Percentiles rank a stretch among this genome's conserved stretches.
Evolutionary conservation across 2,329 filamentous ascomycete genomes (phyloP).

Genomic region (Fusarium sororula): DNA sequence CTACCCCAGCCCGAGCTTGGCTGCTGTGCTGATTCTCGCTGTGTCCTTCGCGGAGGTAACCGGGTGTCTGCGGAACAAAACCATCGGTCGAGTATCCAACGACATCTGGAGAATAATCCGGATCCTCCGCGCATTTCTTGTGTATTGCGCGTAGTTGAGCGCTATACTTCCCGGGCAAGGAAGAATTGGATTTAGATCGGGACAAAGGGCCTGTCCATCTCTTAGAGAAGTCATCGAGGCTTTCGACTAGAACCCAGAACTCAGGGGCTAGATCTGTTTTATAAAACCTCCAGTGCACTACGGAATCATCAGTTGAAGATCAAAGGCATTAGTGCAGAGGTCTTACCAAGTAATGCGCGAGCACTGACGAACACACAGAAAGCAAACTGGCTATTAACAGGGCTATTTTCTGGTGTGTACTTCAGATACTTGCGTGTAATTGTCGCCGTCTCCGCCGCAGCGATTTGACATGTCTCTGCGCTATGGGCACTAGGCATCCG

Average conservation of each 20-base stretch:
- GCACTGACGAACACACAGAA: constrained; percentile 59
- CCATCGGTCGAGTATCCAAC: constrained; percentile 29
- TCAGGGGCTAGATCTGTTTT: constrained; percentile 28
- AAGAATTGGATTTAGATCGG: background rate
- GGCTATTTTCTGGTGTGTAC: constrained; percentile 40
- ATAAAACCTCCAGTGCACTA: constrained; percentile 36
- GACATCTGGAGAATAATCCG: constrained; percentile 9
- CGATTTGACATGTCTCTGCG: constrained; percentile 58
- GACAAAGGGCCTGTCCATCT: constrained; percentile 38
- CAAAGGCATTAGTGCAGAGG: accelerated
- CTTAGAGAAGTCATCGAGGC: constrained; percentile 44
- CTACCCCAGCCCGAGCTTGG: accelerated
- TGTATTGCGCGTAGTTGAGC: constrained; percentile 12
- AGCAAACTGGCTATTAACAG: constrained; percentile 50
- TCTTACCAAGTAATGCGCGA: constrained; percentile 49
- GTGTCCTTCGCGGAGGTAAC: background rate
- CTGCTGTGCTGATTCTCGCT: accelerated
- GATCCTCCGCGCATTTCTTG: background rate
- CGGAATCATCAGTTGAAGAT: accelerated
- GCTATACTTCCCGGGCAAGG: constrained; percentile 14
- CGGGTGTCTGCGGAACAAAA: background rate
- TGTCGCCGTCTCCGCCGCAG: constrained; percentile 56
- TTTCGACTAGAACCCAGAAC: constrained; percentile 44
- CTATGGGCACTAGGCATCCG: constrained; percentile 55
- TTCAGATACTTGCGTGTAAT: constrained; percentile 58